These are phyloP conservation scores for Kwoniella sp. DNA, from an alignment of 768 basidiomycete genomes.

Conservation along the genomic window DNA sequence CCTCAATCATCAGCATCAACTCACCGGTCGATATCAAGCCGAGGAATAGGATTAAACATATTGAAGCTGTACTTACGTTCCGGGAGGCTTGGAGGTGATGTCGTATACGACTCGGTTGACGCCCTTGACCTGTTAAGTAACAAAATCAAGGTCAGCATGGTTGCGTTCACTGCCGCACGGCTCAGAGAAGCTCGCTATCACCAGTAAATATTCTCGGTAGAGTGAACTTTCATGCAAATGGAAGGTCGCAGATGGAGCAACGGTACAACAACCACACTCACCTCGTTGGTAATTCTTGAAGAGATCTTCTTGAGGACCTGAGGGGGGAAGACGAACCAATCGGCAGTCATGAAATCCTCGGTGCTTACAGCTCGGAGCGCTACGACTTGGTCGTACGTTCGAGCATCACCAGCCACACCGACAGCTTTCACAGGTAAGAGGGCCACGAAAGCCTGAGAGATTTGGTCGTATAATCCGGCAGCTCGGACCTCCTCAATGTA, in stretches of 20 bases:
- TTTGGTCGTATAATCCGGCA: slow-evolving; percentile 87
- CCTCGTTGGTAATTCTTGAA: slow-evolving; percentile 96
- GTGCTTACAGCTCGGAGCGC: slow-evolving; percentile 91
- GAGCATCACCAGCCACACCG: slow-evolving; percentile 93
- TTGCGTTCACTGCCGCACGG: too few relatives aligned
- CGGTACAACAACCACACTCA: too few relatives aligned
- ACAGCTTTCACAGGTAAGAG: slow-evolving; percentile 94
- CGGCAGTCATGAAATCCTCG: slow-evolving; percentile 99
- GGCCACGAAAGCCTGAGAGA: slow-evolving; percentile 95
- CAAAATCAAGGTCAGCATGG: too few relatives aligned
- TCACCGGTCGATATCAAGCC: neutral
- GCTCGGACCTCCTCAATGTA: slow-evolving; percentile 97
- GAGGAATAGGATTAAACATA: neutral
- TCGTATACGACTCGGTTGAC: slow-evolving; percentile 91
- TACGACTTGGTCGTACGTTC: slow-evolving; percentile 98
- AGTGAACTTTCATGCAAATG: too few relatives aligned
- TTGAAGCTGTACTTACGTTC: slow-evolving; percentile 56
- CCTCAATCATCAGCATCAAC: neutral
- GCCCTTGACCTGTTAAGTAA: slow-evolving; percentile 61
- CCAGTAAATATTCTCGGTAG: too few relatives aligned
- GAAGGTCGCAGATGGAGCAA: neutral
- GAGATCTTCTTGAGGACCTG: slow-evolving; percentile 87
- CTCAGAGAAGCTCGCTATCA: too few relatives aligned
- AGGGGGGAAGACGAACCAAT: slow-evolving; percentile 98
- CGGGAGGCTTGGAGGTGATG: slow-evolving; percentile 95